Base-by-base conservation (phyloP, 768 basidiomycete species). In the Auricularia sp. region DNA sequence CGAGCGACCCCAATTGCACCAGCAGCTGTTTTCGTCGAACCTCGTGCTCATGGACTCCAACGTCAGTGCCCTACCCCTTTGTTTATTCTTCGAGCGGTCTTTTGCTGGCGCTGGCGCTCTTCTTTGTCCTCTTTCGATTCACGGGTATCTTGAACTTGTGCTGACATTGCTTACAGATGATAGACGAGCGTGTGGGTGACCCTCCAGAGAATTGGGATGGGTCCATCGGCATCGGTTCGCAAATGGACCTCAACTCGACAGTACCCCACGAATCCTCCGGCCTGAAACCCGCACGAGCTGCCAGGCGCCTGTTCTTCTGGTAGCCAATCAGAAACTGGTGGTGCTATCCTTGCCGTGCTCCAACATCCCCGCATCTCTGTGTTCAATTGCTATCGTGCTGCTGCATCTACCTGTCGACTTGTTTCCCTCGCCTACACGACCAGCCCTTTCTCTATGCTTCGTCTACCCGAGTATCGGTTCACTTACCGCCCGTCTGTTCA, bases 41-140 rank as follows among this genome's bases (percentile, higher is more conserved):
- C 76, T 81, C 35, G 79, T 79, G 59, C 77, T 90, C 35, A 92
- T 93, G 90, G 83, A 80, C 65, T 77, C 79, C 62, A 87, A 90
- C 77, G 91, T 90, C 69, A 63, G 81, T 3, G n/a, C 10, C 24
- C 7, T 13, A 42, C 13, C 39, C 39, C 13, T 42, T 24, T 54
- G 29, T 54, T 16, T 62, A 10, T 29, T 29, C 56, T 29, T 33
- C 6, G 56, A 11, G 10, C 29, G 13, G 13, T 56, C 10, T 21
- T 56, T 45, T 45, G 44, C 44, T 45, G 10, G 44, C 18, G 11
- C 0, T 45, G 11, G 11, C 44, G 44, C 18, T 45, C 44, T 11
- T 45, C 44, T 11, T 3, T 45, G 44, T 18, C 44, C 44, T 18
- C 18, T 45, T 18, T 45, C 11, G 44, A 10, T 45, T 45, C 21